phyloP scores from a whole-genome alignment of 2,329 filamentous ascomycete species.

The Xylariales sp. region DNA sequence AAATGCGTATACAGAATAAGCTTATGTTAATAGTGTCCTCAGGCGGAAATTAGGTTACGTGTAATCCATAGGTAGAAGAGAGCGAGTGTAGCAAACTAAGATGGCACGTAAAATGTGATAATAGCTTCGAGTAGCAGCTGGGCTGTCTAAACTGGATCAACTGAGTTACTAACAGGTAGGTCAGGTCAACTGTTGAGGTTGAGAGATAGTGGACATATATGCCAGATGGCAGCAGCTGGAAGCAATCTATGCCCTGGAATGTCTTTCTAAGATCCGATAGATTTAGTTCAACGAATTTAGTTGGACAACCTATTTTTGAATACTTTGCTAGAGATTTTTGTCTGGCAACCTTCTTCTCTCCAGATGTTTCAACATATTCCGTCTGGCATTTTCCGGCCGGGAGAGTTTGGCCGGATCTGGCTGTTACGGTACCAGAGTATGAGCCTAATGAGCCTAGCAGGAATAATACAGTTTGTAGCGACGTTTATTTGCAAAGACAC shows the following conservation, averaged over 20 bases:
- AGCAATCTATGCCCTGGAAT: not conserved
- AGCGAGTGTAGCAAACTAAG: not conserved
- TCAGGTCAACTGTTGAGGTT: constrained; percentile 31
- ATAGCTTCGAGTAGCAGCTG: not conserved
- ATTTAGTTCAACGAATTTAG: not conserved
- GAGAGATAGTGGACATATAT: constrained; percentile 1
- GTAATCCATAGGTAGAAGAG: constrained; percentile 1
- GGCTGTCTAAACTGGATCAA: too few relatives aligned
- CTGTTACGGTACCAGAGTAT: not conserved
- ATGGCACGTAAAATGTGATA: constrained; percentile 8
- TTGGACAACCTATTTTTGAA: not conserved
- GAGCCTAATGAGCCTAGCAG: constrained; percentile 2
- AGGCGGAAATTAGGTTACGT: not conserved
- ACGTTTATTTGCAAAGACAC: constrained; percentile 24
- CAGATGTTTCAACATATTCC: not conserved
- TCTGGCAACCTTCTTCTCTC: not conserved
- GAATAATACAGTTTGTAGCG: constrained; percentile 1
- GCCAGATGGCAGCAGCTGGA: constrained; percentile 38
- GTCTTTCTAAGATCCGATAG: not conserved
- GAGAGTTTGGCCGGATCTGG: not conserved
- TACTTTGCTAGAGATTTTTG: not conserved
- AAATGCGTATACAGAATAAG: not conserved
- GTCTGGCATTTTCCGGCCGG: not conserved
- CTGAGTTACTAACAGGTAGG: too few relatives aligned
- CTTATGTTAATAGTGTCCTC: constrained; percentile 1